These are phyloP conservation scores for Abelmoschus esculentus DNA, from an alignment of 345 rosid species.

Conservation along the genomic window DNA sequence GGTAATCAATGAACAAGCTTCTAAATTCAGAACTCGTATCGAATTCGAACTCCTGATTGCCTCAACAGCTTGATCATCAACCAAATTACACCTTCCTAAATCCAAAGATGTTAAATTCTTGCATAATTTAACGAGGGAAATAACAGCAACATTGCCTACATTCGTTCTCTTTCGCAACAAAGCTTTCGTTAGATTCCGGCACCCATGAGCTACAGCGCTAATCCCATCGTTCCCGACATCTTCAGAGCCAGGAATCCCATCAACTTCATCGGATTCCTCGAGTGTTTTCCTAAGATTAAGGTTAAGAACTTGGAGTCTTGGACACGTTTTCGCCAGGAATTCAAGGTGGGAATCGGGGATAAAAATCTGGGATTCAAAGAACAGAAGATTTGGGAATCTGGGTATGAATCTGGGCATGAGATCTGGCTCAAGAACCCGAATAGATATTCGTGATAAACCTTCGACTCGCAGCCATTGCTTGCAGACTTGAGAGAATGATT, in stretches of 20 bases:
- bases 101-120: slow-evolving; percentile 26
- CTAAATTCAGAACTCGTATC: slow-evolving; percentile 29
- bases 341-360: slow-evolving; percentile 24
- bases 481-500: slow-evolving; percentile 31
- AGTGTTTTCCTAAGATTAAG: slow-evolving; percentile 18
- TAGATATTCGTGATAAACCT: slow-evolving; percentile 26
- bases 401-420: slow-evolving; percentile 25
- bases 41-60: slow-evolving; percentile 19
- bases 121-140: slow-evolving; percentile 18
- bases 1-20: slow-evolving; percentile 30
- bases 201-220: slow-evolving; percentile 27
- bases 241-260: background rate
- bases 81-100: slow-evolving; percentile 32
- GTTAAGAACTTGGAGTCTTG: slow-evolving; percentile 22
- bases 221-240: slow-evolving; percentile 30
- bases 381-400: slow-evolving; percentile 37
- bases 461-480: slow-evolving; percentile 42
- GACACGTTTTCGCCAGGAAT: slow-evolving; percentile 30
- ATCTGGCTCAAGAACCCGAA: slow-evolving; percentile 33
- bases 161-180: slow-evolving; percentile 28
- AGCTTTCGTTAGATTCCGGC: slow-evolving; percentile 21
- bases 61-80: slow-evolving; percentile 20
- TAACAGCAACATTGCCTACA: slow-evolving; percentile 27
- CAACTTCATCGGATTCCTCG: background rate
- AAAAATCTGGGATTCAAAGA: slow-evolving; percentile 12